Evolutionary conservation across 1,139 yeast genomes (phyloP).

Genomic region (Protomyces lactucae-debilis): DNA sequence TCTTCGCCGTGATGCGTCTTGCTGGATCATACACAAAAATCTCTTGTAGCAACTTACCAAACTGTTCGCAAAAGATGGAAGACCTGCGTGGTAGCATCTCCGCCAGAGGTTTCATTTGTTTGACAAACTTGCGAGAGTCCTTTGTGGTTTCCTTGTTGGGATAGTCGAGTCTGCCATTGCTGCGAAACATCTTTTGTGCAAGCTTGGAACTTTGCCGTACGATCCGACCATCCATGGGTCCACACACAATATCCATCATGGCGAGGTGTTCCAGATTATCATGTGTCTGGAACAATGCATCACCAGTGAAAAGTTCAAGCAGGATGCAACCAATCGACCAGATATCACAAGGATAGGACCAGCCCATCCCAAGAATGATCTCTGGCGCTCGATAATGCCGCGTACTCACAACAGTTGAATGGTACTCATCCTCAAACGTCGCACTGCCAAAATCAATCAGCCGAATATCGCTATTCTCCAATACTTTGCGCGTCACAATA

Average conservation of each 20-base stretch:
- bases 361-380: conserved; percentile 84
- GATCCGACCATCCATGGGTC: conserved; percentile 30
- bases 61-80: conserved; percentile 44
- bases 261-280: conserved; percentile 92
- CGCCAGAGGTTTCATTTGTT: conserved; percentile 41
- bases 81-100: conserved; percentile 27
- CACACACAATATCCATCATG: conserved; percentile 77
- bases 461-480: conserved; percentile 74
- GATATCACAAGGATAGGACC: conserved; percentile 91
- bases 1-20: conserved; percentile 67
- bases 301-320: conserved; percentile 90
- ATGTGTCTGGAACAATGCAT: conserved; percentile 89
- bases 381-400: conserved; percentile 98
- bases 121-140: conserved; percentile 48
- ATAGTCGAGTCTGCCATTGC: conserved; percentile 35
- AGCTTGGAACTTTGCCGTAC: conserved; percentile 19
- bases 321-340: conserved; percentile 96
- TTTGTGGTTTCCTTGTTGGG: conserved; percentile 44
- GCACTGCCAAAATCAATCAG: conserved; percentile 96
- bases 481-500: conserved; percentile 44
- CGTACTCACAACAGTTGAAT: conserved; percentile 80
- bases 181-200: conserved; percentile 32
- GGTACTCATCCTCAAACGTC: conserved; percentile 88
- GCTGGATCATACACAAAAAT: conserved; percentile 79
- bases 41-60: conserved; percentile 56